Percentiles rank a stretch among this genome's conserved stretches.
Conservation (phyloP, 2,329 filamentous ascomycete genomes). For the Fusarium devonianum region DNA sequence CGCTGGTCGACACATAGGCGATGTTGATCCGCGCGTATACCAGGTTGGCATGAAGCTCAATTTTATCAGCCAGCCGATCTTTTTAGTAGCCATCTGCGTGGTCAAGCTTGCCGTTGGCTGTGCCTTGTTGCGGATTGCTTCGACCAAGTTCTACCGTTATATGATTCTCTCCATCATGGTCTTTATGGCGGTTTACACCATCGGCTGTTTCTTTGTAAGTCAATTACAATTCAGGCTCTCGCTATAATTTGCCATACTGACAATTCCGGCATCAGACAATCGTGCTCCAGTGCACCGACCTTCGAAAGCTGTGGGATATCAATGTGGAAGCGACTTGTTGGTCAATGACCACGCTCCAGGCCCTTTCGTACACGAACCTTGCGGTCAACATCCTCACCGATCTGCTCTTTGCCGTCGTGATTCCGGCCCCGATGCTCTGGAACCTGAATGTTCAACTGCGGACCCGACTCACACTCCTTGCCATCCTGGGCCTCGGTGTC, state of each 20-base stretch:
- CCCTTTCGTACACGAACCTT: slow-evolving; percentile 53
- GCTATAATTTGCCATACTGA: neutral
- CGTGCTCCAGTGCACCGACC: slow-evolving; percentile 56
- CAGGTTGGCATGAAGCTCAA: slow-evolving; percentile 51
- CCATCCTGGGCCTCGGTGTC: slow-evolving; percentile 52
- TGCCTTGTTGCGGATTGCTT: slow-evolving; percentile 52
- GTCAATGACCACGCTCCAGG: slow-evolving; percentile 47
- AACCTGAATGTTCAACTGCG: slow-evolving; percentile 51
- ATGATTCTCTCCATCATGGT: slow-evolving; percentile 49
- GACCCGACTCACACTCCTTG: slow-evolving; percentile 50
- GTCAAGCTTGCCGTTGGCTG: slow-evolving; percentile 54
- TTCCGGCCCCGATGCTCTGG: slow-evolving; percentile 50
- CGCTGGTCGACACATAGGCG: slow-evolving; percentile 54
- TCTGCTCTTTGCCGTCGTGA: slow-evolving; percentile 49
- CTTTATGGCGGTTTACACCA: slow-evolving; percentile 46
- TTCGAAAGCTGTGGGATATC: slow-evolving; percentile 55
- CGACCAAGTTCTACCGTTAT: slow-evolving; percentile 45
- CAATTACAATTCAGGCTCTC: neutral
- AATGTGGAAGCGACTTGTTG: slow-evolving; percentile 52
- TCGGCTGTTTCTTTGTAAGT: slow-evolving; percentile 48
- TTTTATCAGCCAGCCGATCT: slow-evolving; percentile 54
- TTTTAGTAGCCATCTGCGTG: slow-evolving; percentile 50
- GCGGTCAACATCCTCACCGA: slow-evolving; percentile 48
- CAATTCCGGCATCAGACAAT: slow-evolving; percentile 46
- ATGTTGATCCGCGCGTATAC: slow-evolving; percentile 48